Percentiles rank a stretch among this genome's conserved stretches.
phyloP scores from a whole-genome alignment of 2,329 filamentous ascomycete genomes.

The Furcasterigmium sp. region DNA sequence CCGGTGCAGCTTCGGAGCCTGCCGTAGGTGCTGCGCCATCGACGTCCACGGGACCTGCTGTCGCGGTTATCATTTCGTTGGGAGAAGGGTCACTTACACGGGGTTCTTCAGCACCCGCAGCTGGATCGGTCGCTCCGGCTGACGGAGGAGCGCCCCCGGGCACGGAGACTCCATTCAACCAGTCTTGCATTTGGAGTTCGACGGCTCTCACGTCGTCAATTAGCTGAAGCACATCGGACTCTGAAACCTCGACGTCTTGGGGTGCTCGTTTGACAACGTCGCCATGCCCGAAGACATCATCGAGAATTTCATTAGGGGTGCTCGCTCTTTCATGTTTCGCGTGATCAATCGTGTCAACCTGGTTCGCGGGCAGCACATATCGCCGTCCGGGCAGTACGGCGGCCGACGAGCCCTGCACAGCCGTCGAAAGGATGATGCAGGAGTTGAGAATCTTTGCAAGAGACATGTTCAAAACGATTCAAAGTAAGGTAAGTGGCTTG shows the following conservation, averaged over 20 bases:
- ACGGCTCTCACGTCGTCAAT: constrained; percentile 6
- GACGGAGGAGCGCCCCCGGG: not conserved
- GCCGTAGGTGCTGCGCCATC: too few relatives aligned
- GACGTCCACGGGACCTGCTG: too few relatives aligned
- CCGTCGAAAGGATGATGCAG: constrained; percentile 7
- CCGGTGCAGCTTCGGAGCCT: not conserved
- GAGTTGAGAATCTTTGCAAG: constrained; percentile 7
- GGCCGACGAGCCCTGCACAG: constrained; percentile 9
- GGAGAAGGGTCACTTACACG: not conserved
- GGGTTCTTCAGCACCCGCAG: too few relatives aligned
- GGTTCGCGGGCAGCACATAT: not conserved
- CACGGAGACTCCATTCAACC: not conserved
- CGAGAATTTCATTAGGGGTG: not conserved
- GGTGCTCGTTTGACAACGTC: not conserved
- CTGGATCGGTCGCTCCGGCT: not conserved
- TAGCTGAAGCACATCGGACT: constrained; percentile 1
- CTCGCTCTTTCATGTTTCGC: not conserved
- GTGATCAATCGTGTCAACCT: not conserved
- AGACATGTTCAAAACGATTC: constrained; percentile 7
- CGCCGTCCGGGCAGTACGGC: constrained; percentile 9
- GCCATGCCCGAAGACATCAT: not conserved
- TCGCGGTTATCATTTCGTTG: not conserved
- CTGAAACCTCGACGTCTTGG: not conserved
- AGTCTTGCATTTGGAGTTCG: constrained; percentile 5
- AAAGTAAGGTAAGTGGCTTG: constrained; percentile 1